These are phyloP conservation scores for Solanum neorickii DNA, from an alignment of 257 asterid genomes.

Conservation along the genomic window DNA sequence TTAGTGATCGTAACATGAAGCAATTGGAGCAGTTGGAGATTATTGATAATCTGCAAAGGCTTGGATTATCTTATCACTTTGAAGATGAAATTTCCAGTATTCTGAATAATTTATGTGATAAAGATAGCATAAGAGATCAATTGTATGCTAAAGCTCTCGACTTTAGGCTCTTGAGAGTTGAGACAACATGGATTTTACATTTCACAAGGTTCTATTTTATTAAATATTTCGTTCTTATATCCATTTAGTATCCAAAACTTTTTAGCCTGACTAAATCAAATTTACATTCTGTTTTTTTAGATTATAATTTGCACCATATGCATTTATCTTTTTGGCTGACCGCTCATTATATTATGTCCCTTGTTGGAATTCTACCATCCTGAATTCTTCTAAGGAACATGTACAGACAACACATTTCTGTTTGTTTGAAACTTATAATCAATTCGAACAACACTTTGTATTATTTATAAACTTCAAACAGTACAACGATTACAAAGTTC, in stretches of 20 bases:
- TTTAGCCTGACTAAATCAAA: not conserved
- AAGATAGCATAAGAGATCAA: not conserved
- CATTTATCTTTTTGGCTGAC: not conserved
- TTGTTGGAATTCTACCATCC: no score
- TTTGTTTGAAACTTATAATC: no score
- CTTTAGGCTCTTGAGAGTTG: conserved; percentile 27
- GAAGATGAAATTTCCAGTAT: conserved; percentile 8
- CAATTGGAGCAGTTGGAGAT: conserved; percentile 3
- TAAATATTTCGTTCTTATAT: not conserved
- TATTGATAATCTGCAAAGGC: conserved; percentile 23
- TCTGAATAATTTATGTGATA: not conserved
- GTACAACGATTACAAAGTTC: no score
- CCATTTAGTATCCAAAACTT: not conserved
- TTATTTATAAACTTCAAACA: no score
- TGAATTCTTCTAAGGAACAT: no score
- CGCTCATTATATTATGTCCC: no score
- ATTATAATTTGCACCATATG: not conserved
- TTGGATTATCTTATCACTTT: conserved; percentile 24
- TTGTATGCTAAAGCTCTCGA: conserved; percentile 21
- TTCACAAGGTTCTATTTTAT: conserved; percentile 15
- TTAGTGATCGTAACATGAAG: not conserved
- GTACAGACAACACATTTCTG: no score
- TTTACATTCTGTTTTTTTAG: not conserved
- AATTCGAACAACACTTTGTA: no score
- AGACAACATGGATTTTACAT: conserved; percentile 22